These are phyloP conservation scores for Syzygium jambos DNA, from an alignment of 345 rosid species.

Conservation along the genomic window DNA sequence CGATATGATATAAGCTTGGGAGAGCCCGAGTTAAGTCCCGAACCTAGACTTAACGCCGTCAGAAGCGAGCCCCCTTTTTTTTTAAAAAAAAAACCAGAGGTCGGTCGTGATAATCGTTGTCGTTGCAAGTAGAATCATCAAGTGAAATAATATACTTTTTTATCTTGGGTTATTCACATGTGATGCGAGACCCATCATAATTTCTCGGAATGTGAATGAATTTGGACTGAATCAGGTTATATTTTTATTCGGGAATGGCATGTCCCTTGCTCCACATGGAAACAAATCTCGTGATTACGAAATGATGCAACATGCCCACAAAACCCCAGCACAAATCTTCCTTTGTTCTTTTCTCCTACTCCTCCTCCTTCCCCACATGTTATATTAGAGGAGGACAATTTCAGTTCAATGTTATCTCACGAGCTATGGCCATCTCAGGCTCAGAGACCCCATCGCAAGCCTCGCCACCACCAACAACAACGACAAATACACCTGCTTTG, in stretches of 20 bases:
- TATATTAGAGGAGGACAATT: not conserved
- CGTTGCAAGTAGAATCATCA: not conserved
- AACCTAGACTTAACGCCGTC: too few species aligned
- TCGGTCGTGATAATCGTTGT: not conserved
- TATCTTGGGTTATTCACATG: not conserved
- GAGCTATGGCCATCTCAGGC: not conserved
- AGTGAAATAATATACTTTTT: not conserved
- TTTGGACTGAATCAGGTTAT: not conserved
- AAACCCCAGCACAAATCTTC: not conserved
- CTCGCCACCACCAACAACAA: not conserved
- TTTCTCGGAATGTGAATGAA: not conserved
- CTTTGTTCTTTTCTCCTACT: not conserved
- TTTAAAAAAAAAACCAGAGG: too few species aligned
- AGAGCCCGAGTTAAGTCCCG: too few species aligned
- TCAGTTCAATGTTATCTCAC: not conserved
- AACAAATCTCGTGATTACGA: not conserved
- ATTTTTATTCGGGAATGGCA: not conserved
- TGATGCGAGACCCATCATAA: not conserved
- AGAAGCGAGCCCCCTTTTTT: too few species aligned
- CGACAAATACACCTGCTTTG: not conserved
- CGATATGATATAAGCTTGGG: too few species aligned
- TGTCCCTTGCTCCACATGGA: not conserved
- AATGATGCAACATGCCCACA: not conserved
- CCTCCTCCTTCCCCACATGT: not conserved
- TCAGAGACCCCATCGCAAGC: slow-evolving; percentile 1